Percentiles rank a stretch among this genome's conserved stretches.
These are phyloP conservation scores for Pisolithus microcarpus DNA, from an alignment of 768 basidiomycete genomes.

Conservation along the genomic window DNA sequence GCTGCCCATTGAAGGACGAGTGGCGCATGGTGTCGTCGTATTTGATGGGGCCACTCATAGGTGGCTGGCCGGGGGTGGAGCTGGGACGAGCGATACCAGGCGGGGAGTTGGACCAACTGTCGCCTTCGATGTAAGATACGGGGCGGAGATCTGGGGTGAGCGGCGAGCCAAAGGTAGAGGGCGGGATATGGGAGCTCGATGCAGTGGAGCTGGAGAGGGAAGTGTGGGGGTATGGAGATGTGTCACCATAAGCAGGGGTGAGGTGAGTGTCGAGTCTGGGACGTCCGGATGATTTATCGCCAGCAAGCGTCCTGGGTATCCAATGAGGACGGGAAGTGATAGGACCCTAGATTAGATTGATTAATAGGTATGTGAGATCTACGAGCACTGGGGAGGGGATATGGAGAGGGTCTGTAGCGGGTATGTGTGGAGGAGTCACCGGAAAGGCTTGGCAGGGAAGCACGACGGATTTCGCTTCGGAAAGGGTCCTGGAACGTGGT, in stretches of 20 bases:
- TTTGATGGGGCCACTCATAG: slow-evolving; percentile 44
- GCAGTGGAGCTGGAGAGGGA: slow-evolving; percentile 48
- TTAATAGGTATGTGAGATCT: slow-evolving; percentile 40
- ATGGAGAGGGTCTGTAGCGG: slow-evolving; percentile 50
- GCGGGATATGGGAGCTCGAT: slow-evolving; percentile 43
- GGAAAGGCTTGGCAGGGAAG: slow-evolving; percentile 56
- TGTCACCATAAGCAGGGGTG: slow-evolving; percentile 34
- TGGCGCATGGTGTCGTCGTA: slow-evolving; percentile 69
- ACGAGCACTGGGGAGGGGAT: slow-evolving; percentile 43
- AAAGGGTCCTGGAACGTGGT: slow-evolving; percentile 58
- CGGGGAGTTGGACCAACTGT: slow-evolving; percentile 50
- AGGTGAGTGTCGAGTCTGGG: slow-evolving; percentile 45
- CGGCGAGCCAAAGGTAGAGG: slow-evolving; percentile 40
- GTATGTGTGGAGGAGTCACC: slow-evolving; percentile 35
- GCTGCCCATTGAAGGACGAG: slow-evolving; percentile 56
- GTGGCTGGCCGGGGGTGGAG: slow-evolving; percentile 56
- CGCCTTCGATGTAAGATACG: slow-evolving; percentile 38
- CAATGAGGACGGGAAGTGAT: slow-evolving; percentile 49
- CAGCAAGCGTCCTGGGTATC: slow-evolving; percentile 33
- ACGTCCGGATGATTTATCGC: slow-evolving; percentile 33
- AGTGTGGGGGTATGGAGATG: slow-evolving; percentile 43
- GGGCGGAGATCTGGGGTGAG: slow-evolving; percentile 42
- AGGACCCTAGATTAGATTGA: slow-evolving; percentile 35
- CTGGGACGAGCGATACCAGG: slow-evolving; percentile 59
- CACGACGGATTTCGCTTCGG: slow-evolving; percentile 48